Base-by-base conservation (phyloP, 2,329 filamentous ascomycete genomes). In the Penicillium sp. region DNA sequence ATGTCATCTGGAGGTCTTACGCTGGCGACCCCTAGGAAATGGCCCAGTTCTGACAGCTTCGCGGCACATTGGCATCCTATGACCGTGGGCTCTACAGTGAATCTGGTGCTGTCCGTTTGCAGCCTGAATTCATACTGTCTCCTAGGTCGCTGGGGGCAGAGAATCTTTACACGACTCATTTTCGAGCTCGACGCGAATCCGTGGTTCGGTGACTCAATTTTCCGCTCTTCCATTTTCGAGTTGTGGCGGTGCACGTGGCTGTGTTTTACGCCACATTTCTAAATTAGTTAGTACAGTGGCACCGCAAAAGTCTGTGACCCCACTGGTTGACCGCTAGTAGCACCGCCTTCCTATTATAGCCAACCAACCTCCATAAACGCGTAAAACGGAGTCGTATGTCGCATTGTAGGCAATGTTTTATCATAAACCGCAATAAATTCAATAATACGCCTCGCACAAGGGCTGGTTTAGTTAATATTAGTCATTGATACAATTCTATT, bases 241-340 rank as follows among this genome's bases (percentile, higher is more conserved):
- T 10, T 49, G 51, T 54, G 57, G 56, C 57, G 28, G 57, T 58
- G 51, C 25, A 38, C 6, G 25, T 47, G 47, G 47, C 47, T 49
- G 31, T 35, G 31, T 49, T 38, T 22, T 38, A 34, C 51, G 57
- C 57, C 57, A 54, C 57, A 49, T 3, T 50, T 31, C 11, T n/a
- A 39, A 34, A 34, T 53, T 6, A n/a, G 39, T 53, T 6, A n/a
- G 39, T 47, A 14, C 28, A 17, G 1, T n/a, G n/a, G n/a, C n/a
- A n/a, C n/a, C n/a, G n/a, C n/a, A n/a, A n/a, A n/a, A n/a, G n/a
- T n/a, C n/a, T n/a, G n/a, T n/a, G n/a, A n/a, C n/a, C n/a, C n/a
- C n/a, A n/a, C n/a, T n/a, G n/a, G n/a, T n/a, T n/a, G n/a, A n/a
- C n/a, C n/a, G n/a, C n/a, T n/a, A n/a, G n/a, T n/a, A n/a, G n/a